These are phyloP conservation scores for Fonsecaea erecta DNA, from an alignment of 2,329 filamentous ascomycete species.

Conservation along the genomic window DNA sequence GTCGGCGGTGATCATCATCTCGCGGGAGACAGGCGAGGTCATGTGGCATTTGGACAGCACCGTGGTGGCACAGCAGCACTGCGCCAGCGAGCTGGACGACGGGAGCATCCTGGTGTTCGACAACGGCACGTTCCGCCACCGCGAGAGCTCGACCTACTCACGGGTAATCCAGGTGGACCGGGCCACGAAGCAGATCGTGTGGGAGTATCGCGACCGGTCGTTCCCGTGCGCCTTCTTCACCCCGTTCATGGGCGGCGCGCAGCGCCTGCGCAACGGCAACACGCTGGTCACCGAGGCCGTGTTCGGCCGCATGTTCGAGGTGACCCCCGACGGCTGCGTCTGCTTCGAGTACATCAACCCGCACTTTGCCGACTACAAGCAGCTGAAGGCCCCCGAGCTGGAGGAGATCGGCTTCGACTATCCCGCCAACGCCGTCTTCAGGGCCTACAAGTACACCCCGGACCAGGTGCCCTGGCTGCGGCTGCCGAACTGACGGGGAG, in stretches of 20 bases:
- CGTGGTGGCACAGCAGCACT: slow-evolving; percentile 52
- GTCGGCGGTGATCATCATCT: slow-evolving; percentile 52
- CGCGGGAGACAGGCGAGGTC: slow-evolving; percentile 47
- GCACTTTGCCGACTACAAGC: slow-evolving; percentile 48
- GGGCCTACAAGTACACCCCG: slow-evolving; percentile 51
- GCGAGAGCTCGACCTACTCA: slow-evolving; percentile 49
- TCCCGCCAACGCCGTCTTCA: slow-evolving; percentile 51
- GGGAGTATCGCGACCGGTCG: slow-evolving; percentile 50
- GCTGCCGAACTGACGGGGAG: slow-evolving; percentile 12
- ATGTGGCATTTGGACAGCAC: slow-evolving; percentile 50
- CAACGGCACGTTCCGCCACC: slow-evolving; percentile 51
- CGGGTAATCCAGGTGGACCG: slow-evolving; percentile 50
- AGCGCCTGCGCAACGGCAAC: slow-evolving; percentile 50
- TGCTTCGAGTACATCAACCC: slow-evolving; percentile 54
- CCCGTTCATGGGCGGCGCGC: slow-evolving; percentile 55
- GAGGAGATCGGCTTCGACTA: slow-evolving; percentile 39
- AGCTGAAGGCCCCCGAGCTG: slow-evolving; percentile 41
- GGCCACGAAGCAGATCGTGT: slow-evolving; percentile 48
- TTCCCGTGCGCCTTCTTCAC: slow-evolving; percentile 51
- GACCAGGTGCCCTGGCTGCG: slow-evolving; percentile 50
- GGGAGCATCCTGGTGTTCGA: slow-evolving; percentile 55
- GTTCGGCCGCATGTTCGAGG: slow-evolving; percentile 53
- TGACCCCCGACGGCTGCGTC: slow-evolving; percentile 48
- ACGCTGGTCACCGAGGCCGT: slow-evolving; percentile 51
- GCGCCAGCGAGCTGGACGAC: slow-evolving; percentile 48